A percentile compares a stretch with the other conserved stretches of the same genome.
These are phyloP conservation scores for Eremochloa ophiuroides DNA, from an alignment of 176 grass and related monocot species.

Conservation along the genomic window DNA sequence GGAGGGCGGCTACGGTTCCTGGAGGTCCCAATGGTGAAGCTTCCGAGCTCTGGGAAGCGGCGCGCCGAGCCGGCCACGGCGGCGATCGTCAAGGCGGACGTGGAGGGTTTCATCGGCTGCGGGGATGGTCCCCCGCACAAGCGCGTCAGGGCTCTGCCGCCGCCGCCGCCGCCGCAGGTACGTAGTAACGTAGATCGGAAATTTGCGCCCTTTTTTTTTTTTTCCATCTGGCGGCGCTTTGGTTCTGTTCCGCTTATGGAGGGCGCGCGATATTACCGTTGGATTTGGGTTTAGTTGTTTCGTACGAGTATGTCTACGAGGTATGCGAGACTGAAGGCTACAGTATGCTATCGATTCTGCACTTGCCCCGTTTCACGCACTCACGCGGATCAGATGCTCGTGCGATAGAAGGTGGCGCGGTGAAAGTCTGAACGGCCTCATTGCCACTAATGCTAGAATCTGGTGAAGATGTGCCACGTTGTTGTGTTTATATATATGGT, in stretches of 20 bases:
- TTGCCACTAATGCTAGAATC: neutral
- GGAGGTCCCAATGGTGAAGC: slow-evolving; percentile 21
- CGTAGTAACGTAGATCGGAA: neutral
- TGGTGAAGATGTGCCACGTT: neutral
- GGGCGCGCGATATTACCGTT: neutral
- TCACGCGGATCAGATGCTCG: neutral
- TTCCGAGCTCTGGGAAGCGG: neutral
- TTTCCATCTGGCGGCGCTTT: neutral
- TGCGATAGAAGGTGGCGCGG: neutral
- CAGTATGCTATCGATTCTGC: neutral
- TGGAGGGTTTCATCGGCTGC: neutral
- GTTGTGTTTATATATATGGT: too few relatives aligned
- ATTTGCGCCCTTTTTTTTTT: neutral
- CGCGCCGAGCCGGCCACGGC: neutral
- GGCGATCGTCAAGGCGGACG: neutral
- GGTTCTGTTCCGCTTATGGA: neutral
- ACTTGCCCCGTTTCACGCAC: neutral
- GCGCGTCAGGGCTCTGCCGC: neutral
- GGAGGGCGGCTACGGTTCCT: neutral
- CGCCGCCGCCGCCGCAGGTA: neutral
- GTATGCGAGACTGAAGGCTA: neutral
- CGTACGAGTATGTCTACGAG: neutral
- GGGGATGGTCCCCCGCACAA: neutral
- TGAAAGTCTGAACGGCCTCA: neutral
- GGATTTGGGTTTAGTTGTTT: neutral